Base-by-base conservation (phyloP, 306 rosid species). In the Prunus campanulata region DNA sequence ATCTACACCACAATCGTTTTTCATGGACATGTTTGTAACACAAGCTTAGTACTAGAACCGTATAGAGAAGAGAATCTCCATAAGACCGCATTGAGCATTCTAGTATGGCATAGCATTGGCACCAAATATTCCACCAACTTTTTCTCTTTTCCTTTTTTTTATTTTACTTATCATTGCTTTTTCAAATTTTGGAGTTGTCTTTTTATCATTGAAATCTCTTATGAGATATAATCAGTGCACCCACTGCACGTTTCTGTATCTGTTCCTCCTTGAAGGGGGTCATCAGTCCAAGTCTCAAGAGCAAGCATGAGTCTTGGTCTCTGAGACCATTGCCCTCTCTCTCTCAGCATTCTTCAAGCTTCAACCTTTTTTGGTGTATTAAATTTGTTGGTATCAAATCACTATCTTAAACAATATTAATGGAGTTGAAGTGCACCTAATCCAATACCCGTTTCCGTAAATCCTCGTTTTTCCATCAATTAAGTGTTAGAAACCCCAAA, bases 391-490 rank as follows among this genome's bases (percentile, higher is more conserved):
- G n/a, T 18, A 29, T 8, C 46, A 66, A 42, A 35, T 19, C 50
- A 35, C 64, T 48, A 77, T 24, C 82, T 1, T 63, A 30, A 30
- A 61, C 66, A 61, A 15, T 32, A 75, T 54, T 71, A 61, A 85
- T 86, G 93, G 93, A 86, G 80, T 81, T 77, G 80, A 80, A 71
- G 66, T 25, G 22, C 82, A 88, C 90, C 97, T 78, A 93, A 85
- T 85, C 90, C 88, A 56, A 48, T 80, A 72, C 82, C 84, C 74
- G 81, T 71, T 77, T 77, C 83, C 74, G 78, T 85, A 81, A 80
- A 54, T 56, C 74, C 72, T 86, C 50, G 61, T 19, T 57, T 44
- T 75, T 39, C 79, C 80, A 57, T 80, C 47, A 27, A 30, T 0
- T 12, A 4, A 30, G 42, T 24, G 1, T 62, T 63, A 3, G 68